Percentiles rank a stretch among this genome's conserved stretches.
Evolutionary conservation across 257 asterid genomes (phyloP).

Genomic region (Agastache rugosa): DNA sequence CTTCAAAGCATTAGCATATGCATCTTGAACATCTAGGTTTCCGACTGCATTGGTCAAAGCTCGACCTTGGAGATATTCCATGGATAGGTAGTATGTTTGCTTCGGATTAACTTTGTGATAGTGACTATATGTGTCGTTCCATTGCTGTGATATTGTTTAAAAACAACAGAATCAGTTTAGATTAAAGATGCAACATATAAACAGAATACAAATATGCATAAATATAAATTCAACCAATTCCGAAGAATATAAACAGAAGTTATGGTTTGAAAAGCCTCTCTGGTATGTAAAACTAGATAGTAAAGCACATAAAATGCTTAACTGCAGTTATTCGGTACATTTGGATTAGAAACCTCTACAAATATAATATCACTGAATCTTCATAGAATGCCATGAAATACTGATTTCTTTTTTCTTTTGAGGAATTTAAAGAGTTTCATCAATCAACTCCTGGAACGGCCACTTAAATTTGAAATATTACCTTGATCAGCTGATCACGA

Average conservation of each 20-base stretch:
- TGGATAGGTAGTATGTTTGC: conserved; percentile 96
- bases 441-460: conserved; percentile 15
- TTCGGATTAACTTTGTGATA: conserved; percentile 90
- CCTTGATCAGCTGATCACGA: conserved; percentile 89
- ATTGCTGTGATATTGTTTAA: conserved; percentile 65
- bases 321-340: neutral
- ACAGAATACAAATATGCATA: conserved; percentile 28
- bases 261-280: conserved; percentile 1
- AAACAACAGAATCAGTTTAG: conserved; percentile 28
- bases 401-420: neutral
- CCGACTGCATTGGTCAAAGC: conserved; percentile 97
- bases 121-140: conserved; percentile 93
- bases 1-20: conserved; percentile 86
- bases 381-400: neutral
- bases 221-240: neutral
- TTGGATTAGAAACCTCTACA: neutral
- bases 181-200: conserved; percentile 11
- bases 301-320: conserved; percentile 5
- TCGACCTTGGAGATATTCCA: conserved; percentile 99
- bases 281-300: neutral
- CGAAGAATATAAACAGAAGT: neutral
- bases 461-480: conserved; percentile 36
- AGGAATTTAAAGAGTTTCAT: neutral
- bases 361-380: neutral
- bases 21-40: conserved; percentile 80